Percentiles rank a stretch among this genome's conserved stretches.
These are phyloP conservation scores for Aphanomyces stellatus DNA, from an alignment of 352 stramenopile species.

Conservation along the genomic window DNA sequence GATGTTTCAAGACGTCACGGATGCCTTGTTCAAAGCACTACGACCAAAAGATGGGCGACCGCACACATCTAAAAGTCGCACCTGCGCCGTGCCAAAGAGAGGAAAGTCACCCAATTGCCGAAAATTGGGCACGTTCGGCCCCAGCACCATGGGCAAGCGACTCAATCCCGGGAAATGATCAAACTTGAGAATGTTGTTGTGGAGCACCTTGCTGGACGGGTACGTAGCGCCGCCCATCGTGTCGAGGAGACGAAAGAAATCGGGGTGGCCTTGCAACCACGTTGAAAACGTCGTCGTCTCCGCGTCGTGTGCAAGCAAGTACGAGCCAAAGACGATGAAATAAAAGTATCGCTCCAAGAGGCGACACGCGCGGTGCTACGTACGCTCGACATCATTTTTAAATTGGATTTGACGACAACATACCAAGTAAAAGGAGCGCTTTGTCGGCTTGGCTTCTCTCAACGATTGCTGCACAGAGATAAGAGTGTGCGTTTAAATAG, in stretches of 20 bases:
- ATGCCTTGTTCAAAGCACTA: constrained; percentile 62
- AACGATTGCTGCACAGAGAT: constrained; percentile 28
- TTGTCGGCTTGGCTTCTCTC: constrained; percentile 63
- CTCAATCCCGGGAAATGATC: constrained; percentile 84
- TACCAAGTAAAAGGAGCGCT: constrained; percentile 73
- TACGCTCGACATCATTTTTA: neutral
- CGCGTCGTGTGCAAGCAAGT: constrained; percentile 36
- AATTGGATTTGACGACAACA: constrained; percentile 8
- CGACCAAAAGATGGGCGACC: constrained; percentile 18
- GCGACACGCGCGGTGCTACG: constrained; percentile 70
- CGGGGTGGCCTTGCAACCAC: constrained; percentile 66
- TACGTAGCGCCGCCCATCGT: constrained; percentile 71
- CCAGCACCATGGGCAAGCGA: constrained; percentile 52
- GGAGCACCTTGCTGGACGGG: constrained; percentile 71
- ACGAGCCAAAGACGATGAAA: constrained; percentile 79
- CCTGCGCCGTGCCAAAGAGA: constrained; percentile 77
- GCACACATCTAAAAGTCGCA: constrained; percentile 20
- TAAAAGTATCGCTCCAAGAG: constrained; percentile 86
- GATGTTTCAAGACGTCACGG: constrained; percentile 47
- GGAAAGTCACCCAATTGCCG: constrained; percentile 66
- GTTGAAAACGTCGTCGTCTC: constrained; percentile 45
- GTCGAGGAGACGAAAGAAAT: constrained; percentile 65
- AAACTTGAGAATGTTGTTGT: constrained; percentile 79
- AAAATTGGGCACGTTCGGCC: constrained; percentile 77
- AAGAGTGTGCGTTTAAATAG: too few species aligned